Evolutionary conservation across 2,329 filamentous ascomycete genomes (phyloP).

Genomic region (Phyllachora maydis): DNA sequence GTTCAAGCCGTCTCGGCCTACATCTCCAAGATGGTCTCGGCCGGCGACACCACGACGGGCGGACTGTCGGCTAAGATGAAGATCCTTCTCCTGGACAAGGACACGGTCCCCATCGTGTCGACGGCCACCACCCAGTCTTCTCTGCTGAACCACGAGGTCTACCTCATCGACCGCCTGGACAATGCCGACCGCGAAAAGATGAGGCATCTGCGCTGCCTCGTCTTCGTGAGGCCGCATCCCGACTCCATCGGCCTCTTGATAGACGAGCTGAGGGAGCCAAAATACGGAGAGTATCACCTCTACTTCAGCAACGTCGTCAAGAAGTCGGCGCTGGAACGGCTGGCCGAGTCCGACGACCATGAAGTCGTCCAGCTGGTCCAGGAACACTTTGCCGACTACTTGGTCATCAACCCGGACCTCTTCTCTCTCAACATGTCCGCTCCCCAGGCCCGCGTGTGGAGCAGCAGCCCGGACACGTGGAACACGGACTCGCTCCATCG

Average conservation of each 20-base stretch:
- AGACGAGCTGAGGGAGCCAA: constrained; percentile 87
- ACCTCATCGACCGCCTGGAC: constrained; percentile 89
- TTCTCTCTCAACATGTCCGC: constrained; percentile 54
- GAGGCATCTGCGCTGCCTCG: constrained; percentile 86
- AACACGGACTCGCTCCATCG: constrained; percentile 74
- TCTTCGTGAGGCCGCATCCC: constrained; percentile 77
- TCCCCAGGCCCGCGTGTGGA: constrained; percentile 62
- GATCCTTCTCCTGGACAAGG: constrained; percentile 79
- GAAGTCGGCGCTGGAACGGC: constrained; percentile 81
- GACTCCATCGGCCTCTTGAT: constrained; percentile 87
- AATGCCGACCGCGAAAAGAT: constrained; percentile 87
- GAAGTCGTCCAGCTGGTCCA: constrained; percentile 89
- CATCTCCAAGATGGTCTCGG: constrained; percentile 86
- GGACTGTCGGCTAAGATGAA: constrained; percentile 85
- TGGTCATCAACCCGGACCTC: constrained; percentile 86
- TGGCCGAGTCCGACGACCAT: constrained; percentile 93
- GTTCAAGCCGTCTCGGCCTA: constrained; percentile 86
- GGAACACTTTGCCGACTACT: constrained; percentile 91
- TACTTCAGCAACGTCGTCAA: constrained; percentile 97
- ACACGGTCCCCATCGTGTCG: constrained; percentile 86
- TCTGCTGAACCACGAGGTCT: constrained; percentile 89
- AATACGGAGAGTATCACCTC: constrained; percentile 92
- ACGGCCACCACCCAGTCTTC: constrained; percentile 91
- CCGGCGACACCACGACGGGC: constrained; percentile 48
- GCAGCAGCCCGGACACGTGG: constrained; percentile 66